A percentile compares a stretch with the other conserved stretches of the same genome.
phyloP scores from a whole-genome alignment of 441 rosid genomes.

The Brassica balearica region DNA sequence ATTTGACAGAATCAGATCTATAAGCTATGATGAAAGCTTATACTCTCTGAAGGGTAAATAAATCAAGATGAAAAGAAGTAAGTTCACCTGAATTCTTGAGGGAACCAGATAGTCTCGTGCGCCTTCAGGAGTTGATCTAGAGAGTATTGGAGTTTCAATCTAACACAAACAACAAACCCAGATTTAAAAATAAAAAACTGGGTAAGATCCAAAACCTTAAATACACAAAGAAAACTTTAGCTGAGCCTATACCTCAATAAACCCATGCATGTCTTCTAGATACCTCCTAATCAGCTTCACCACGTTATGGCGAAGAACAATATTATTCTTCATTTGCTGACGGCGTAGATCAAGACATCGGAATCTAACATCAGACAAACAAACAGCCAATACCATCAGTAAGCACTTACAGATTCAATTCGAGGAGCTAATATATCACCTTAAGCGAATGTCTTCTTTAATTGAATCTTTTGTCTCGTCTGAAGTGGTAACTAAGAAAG shows the following conservation, averaged over 20 bases:
- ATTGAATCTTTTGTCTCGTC: constrained; percentile 80
- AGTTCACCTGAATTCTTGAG: constrained; percentile 91
- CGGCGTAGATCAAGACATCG: constrained; percentile 96
- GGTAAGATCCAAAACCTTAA: not conserved
- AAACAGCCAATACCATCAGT: constrained; percentile 18
- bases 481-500: constrained; percentile 78
- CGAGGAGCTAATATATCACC: constrained; percentile 49
- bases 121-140: constrained; percentile 98
- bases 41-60: not conserved
- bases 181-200: constrained; percentile 34
- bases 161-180: constrained; percentile 61
- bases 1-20: constrained; percentile 51
- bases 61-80: not conserved
- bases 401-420: not conserved
- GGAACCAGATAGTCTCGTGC: constrained; percentile 98
- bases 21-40: constrained; percentile 37
- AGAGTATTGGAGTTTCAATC: constrained; percentile 98
- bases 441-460: constrained; percentile 90
- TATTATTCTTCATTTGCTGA: constrained; percentile 81
- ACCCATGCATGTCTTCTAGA: too few species aligned
- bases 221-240: too few species aligned
- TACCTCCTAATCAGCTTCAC: constrained; percentile 76
- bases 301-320: constrained; percentile 85
- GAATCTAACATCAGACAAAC: constrained; percentile 52
- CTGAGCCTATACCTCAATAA: constrained; percentile 69